Evolutionary conservation across 495 filamentous ascomycete genomes (phyloP), one percentile per base, ranked within the genome.

Genomic region (Apiosordaria backusii): DNA sequence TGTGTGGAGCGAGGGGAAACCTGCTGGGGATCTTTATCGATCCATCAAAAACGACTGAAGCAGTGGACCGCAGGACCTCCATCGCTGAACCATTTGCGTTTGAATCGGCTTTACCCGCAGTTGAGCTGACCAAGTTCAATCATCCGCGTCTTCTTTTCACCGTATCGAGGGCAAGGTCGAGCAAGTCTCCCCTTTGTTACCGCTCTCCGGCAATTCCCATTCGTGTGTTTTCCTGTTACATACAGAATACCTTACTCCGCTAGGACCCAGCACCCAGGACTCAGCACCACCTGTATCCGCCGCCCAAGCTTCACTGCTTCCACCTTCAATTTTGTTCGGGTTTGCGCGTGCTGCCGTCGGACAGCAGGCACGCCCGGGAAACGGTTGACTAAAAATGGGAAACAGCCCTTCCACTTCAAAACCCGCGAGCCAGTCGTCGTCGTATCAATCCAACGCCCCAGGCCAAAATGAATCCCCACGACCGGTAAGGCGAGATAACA

Each of bases 371-470:
- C 68, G 50, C 53, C 45, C 61, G 50, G 57, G 25, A 21, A 23
- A 21, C 24, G 26, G 21, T 45, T 40, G 35, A 66, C 35, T 52
- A 60, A 72, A 71, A 68, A 78, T 78, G 76, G 76, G 76, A 68
- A 78, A 78, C 71, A 78, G 61, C 68, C 74, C 74, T 45, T 78
- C 76, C 61, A 74, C 76, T 13, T 69, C 68, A 62, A 71, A 69
- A 67, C 24, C 64, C 62, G 58, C 67, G 67, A 65, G 67, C 65
- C 65, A 67, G 59, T 67, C 69, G 60, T 70, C 70, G 22, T 65
- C 69, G 26, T 65, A 65, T 23, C 73, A 70, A 62, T 63, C 63
- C 29, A 70, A 68, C 24, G 50, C 66, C 64, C 35, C 35, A 45
- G 35, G 35, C 35, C 72, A 72, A 63, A 57, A 71, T 73, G 72